Conservation (phyloP, 257 asterid species). For the Echium plantagineum region DNA sequence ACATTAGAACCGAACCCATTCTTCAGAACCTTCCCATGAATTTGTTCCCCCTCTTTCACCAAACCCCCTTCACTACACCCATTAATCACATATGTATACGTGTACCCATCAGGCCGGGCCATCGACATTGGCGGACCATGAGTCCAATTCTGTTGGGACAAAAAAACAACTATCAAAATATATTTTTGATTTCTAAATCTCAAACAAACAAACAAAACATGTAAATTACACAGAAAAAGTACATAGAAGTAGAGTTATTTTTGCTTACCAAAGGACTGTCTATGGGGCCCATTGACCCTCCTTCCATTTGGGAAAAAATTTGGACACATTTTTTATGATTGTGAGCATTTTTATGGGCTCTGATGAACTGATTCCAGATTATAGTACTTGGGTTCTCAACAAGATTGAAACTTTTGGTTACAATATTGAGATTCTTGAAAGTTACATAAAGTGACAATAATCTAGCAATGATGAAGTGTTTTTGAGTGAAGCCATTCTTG, state of each 20-base stretch:
- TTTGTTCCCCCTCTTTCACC: conserved; percentile 42
- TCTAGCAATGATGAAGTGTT: conserved; percentile 54
- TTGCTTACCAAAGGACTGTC: too few relatives aligned
- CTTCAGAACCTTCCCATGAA: conserved; percentile 54
- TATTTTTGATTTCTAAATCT: too few relatives aligned
- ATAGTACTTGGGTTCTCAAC: conserved; percentile 39
- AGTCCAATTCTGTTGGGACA: too few relatives aligned
- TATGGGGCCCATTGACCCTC: conserved; percentile 7
- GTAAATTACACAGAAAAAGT: too few relatives aligned
- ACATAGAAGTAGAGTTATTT: too few relatives aligned
- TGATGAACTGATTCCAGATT: conserved; percentile 65
- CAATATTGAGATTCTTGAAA: conserved; percentile 28
- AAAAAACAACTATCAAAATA: too few relatives aligned
- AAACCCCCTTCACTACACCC: conserved; percentile 19
- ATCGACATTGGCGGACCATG: too few relatives aligned
- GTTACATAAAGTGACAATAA: conserved; percentile 31
- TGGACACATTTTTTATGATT: conserved; percentile 25
- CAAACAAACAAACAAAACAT: too few relatives aligned
- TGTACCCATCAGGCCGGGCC: conserved; percentile 52
- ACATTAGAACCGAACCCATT: conserved; percentile 42
- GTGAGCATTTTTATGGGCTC: conserved; percentile 20
- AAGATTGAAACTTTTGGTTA: conserved; percentile 40
- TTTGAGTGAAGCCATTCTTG: conserved; percentile 40
- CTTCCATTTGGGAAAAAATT: conserved; percentile 32
- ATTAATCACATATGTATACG: conserved; percentile 39